Percentiles rank a stretch among this genome's conserved stretches.
phyloP scores from a whole-genome alignment of 495 filamentous ascomycete species.

The Ramalina intermedia region DNA sequence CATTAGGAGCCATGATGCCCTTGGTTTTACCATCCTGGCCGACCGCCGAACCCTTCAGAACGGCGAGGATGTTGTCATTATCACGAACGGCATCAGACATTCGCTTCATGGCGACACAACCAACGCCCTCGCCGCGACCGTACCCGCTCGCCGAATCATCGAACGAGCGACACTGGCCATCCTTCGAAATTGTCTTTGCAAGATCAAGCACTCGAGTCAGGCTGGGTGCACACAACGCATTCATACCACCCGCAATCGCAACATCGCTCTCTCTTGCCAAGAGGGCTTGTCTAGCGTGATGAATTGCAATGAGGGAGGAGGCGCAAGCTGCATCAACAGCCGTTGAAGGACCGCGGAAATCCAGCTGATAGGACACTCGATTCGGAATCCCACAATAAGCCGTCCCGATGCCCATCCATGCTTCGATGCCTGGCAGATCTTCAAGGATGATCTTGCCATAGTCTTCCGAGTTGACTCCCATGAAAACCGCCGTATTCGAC shows the following conservation, averaged over 20 bases:
- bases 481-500: conserved; percentile 18
- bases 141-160: conserved; percentile 24
- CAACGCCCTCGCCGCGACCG: conserved; percentile 22
- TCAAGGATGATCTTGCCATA: background rate
- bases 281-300: conserved; percentile 19
- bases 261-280: conserved; percentile 27
- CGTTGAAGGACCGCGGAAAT: conserved; percentile 50
- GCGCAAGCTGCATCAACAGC: conserved; percentile 12
- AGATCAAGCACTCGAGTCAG: conserved; percentile 7
- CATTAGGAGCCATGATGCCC: conserved; percentile 20
- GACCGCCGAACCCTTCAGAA: conserved; percentile 20
- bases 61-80: conserved; percentile 20
- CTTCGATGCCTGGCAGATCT: conserved; percentile 25
- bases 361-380: conserved; percentile 55
- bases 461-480: conserved; percentile 9
- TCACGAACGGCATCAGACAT: conserved; percentile 18
- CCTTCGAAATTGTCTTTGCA: conserved; percentile 18
- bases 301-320: conserved; percentile 21
- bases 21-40: conserved; percentile 26
- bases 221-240: conserved; percentile 28
- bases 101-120: conserved; percentile 19
- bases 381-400: background rate
- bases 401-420: conserved; percentile 17
- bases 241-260: conserved; percentile 29
- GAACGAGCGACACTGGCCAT: conserved; percentile 20